phyloP scores from a whole-genome alignment of 306 rosid genomes.

The Begonia masoniana region DNA sequence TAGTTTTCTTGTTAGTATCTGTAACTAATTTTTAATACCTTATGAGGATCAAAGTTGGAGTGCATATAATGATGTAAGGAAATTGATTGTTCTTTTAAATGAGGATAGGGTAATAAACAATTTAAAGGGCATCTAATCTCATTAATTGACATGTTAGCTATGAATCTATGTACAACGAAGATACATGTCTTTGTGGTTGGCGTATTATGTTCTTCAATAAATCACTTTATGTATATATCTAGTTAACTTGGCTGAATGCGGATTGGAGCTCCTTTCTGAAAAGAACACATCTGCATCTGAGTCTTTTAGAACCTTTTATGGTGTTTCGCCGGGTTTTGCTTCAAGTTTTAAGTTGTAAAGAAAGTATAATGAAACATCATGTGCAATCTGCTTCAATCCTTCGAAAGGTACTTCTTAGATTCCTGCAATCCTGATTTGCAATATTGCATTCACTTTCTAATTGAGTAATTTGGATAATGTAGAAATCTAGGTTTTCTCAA shows the following conservation, averaged over 20 bases:
- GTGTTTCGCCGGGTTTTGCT: conserved; percentile 81
- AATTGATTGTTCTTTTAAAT: no score
- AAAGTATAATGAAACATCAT: conserved; percentile 54
- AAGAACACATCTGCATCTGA: conserved; percentile 71
- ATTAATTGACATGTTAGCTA: no score
- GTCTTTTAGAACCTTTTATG: conserved; percentile 79
- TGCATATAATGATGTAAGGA: no score
- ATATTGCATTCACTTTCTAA: conserved; percentile 14
- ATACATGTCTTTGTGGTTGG: no score
- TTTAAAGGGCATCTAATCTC: no score
- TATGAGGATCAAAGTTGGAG: no score
- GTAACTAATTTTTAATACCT: no score
- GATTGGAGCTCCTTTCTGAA: conserved; percentile 73
- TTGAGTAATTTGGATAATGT: conserved; percentile 10
- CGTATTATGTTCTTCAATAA: no score
- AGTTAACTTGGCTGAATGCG: conserved; percentile 62
- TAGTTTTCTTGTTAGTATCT: no score
- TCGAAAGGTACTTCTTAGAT: conserved; percentile 50
- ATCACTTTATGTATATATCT: conserved; percentile 1
- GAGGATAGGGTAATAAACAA: no score
- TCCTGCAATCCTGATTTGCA: conserved; percentile 7
- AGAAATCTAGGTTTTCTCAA: conserved; percentile 90
- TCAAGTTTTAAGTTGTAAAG: conserved; percentile 60
- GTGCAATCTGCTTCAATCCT: conserved; percentile 77
- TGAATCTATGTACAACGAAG: no score